Evolutionary conservation across 2,329 filamentous ascomycete species (phyloP).

Genomic region (Neurospora sp.): DNA sequence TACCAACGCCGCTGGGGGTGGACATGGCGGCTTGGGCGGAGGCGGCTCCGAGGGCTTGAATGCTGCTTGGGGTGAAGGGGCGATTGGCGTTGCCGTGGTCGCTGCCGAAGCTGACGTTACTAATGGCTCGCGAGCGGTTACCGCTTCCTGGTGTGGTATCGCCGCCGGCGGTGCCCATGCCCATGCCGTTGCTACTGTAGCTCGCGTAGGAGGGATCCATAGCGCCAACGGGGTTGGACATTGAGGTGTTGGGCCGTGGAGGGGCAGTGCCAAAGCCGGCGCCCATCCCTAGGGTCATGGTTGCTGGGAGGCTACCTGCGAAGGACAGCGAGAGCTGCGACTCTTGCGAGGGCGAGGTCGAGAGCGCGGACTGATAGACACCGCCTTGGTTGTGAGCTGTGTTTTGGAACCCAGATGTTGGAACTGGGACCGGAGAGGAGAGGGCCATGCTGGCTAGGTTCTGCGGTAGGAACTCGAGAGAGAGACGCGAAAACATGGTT

Average conservation of each 20-base stretch:
- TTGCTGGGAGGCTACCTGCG: slow-evolving; percentile 24
- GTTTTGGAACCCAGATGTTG: slow-evolving; percentile 22
- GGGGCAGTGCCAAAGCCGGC: slow-evolving; percentile 14
- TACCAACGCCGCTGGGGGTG: slow-evolving; percentile 18
- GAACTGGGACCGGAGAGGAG: slow-evolving; percentile 42
- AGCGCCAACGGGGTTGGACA: slow-evolving; percentile 31
- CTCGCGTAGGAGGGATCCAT: slow-evolving; percentile 67
- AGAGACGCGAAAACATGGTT: slow-evolving; percentile 80
- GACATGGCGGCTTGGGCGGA: slow-evolving; percentile 9
- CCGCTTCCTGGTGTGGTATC: slow-evolving; percentile 41
- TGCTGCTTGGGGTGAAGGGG: slow-evolving; percentile 40
- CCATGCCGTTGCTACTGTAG: slow-evolving; percentile 72
- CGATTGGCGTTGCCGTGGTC: slow-evolving; percentile 30
- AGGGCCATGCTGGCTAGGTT: slow-evolving; percentile 42
- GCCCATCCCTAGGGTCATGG: background rate
- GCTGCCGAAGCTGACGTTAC: slow-evolving; percentile 65
- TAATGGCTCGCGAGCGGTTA: slow-evolving; percentile 69
- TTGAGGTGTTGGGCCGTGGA: slow-evolving; percentile 59
- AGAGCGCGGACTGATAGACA: slow-evolving; percentile 31
- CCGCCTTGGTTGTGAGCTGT: slow-evolving; percentile 1
- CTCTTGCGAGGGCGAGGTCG: slow-evolving; percentile 40
- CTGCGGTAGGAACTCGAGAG: slow-evolving; percentile 63
- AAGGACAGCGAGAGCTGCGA: slow-evolving; percentile 26
- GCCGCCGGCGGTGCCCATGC: slow-evolving; percentile 54
- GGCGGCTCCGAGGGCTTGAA: slow-evolving; percentile 22